Conservation (phyloP, 371 early-diverging fungal genomes). For the Umbelopsis sp. region DNA sequence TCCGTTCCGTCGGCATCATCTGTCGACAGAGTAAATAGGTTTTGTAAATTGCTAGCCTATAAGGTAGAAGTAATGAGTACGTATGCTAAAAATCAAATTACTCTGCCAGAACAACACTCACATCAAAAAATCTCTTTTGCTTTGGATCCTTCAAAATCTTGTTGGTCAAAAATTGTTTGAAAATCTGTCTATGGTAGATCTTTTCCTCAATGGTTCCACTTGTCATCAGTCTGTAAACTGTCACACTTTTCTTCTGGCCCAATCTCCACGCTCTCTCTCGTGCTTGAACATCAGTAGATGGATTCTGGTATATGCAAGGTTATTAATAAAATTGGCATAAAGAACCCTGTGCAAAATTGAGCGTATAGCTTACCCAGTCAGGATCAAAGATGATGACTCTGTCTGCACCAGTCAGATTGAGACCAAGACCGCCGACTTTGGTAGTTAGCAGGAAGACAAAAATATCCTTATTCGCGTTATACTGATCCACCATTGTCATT, state of each 20-base stretch:
- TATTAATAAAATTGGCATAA: not conserved
- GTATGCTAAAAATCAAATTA: too few relatives aligned
- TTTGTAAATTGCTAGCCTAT: slow-evolving; percentile 74
- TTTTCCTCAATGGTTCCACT: slow-evolving; percentile 98
- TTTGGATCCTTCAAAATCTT: slow-evolving; percentile 94
- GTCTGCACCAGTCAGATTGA: slow-evolving; percentile 95
- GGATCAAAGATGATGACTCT: slow-evolving; percentile 98
- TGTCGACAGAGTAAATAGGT: slow-evolving; percentile 80
- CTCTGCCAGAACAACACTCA: slow-evolving; percentile 13
- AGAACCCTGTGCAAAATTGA: too few relatives aligned
- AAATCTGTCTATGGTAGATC: slow-evolving; percentile 97
- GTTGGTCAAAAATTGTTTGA: slow-evolving; percentile 95
- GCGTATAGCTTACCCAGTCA: slow-evolving; percentile 77
- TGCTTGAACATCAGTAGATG: slow-evolving; percentile 96
- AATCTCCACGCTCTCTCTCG: slow-evolving; percentile 96
- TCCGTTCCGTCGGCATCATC: slow-evolving; percentile 66
- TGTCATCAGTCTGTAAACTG: slow-evolving; percentile 97
- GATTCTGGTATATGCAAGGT: slow-evolving; percentile 65
- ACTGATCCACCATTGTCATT: slow-evolving; percentile 85
- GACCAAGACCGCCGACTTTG: slow-evolving; percentile 95
- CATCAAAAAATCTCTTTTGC: slow-evolving; percentile 89
- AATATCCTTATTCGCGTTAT: slow-evolving; percentile 70
- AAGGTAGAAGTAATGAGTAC: not conserved
- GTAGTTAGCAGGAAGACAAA: slow-evolving; percentile 96
- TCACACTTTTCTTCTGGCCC: slow-evolving; percentile 91